Evolutionary conservation across 164 flowering plant genomes (phyloP).

Genomic region (Vitis vinifera): ASM3070453v1 NC_081822.1:3696001-3696500

Average conservation of each 20-base stretch:
- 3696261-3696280: constrained; percentile 73
- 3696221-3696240: constrained; percentile 25
- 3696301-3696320: constrained; percentile 75
- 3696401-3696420: constrained; percentile 88
- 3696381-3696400: constrained; percentile 85
- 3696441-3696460: constrained; percentile 98
- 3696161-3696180: too few species aligned
- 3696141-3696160: background rate
- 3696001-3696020: constrained; percentile 47
- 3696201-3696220: constrained; percentile 1
- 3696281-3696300: constrained; percentile 86
- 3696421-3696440: constrained; percentile 72
- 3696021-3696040: constrained; percentile 38
- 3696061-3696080: constrained; percentile 70
- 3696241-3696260: constrained; percentile 92
- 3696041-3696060: constrained; percentile 53
- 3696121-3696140: constrained; percentile 92
- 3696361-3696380: constrained; percentile 49
- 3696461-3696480: constrained; percentile 51
- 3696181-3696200: too few species aligned
- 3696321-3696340: constrained; percentile 46
- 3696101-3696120: constrained; percentile 68
- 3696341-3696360: constrained; percentile 36
- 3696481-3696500: background rate
- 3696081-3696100: constrained; percentile 79